Base-by-base conservation (phyloP, 1,284 basidiomycete genomes). In the Irpex lacteus region DNA sequence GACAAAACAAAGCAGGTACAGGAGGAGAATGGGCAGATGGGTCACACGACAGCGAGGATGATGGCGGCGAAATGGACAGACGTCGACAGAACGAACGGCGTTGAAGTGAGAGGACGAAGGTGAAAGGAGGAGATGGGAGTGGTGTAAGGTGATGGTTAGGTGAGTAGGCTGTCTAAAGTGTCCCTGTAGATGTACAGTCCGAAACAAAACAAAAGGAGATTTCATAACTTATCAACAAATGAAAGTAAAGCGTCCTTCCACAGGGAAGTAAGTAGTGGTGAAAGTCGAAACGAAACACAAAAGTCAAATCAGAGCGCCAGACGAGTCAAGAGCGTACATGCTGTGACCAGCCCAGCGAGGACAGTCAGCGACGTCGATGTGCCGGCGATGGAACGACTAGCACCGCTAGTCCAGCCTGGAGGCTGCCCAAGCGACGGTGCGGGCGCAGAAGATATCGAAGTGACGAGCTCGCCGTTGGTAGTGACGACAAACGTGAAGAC, bases 401-500 rank as follows among this genome's bases (percentile, higher is more conserved):
- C 52, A 37, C 61, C 65, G 52, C 34, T 68, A 6, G 61, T 62
- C 67, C 69, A 75, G 15, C 77, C 77, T 7, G 75, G 71, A 6
- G 77, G 77, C 53, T 67, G 64, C 18, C 79, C 79, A 21, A 80
- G 74, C 38, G 73, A 75, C 19, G 69, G 63, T 50, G 69, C 67
- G 9, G 72, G 63, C 9, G 72, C 72, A 3, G 71, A 74, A 21
- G 75, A 76, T 13, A 71, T 68, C 26, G 69, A 71, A 50, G 75
- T 77, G 5, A 70, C 64, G 15, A 75, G 70, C 7, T 67, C 66
- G 1, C 79, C 78, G 26, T 70, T 70, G n/a, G 70, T 59, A 5
- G 79, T 81, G 49, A 77, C 54, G 59, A 77, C 62, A 61, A 79
- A 65, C 38, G 79, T 80, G 40, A 69, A 63, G 15, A 75, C 64